Conservation (phyloP, 192 early-diverging fungal genomes). For the Dispira simplex region DNA sequence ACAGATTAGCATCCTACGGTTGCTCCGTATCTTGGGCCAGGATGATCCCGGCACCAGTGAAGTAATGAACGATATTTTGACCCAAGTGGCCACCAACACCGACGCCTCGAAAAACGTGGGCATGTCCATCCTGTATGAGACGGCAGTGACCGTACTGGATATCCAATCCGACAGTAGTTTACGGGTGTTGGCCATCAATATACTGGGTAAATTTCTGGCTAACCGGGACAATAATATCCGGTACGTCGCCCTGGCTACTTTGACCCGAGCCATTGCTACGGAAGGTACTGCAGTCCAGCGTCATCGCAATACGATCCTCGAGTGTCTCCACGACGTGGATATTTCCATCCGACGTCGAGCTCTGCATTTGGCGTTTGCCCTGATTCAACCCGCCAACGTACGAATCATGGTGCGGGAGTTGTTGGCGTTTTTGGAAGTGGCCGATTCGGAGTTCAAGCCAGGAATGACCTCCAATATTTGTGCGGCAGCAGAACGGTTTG, state of each 20-base stretch:
- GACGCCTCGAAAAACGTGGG: constrained; percentile 94
- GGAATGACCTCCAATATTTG: constrained; percentile 85
- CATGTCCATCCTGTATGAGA: constrained; percentile 94
- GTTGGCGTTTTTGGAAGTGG: constrained; percentile 79
- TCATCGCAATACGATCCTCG: constrained; percentile 90
- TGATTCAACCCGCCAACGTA: constrained; percentile 89
- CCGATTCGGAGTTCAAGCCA: constrained; percentile 78
- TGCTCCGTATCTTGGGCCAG: constrained; percentile 71
- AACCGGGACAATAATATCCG: constrained; percentile 97
- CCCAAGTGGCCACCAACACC: constrained; percentile 92
- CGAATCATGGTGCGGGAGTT: constrained; percentile 86
- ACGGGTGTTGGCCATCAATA: constrained; percentile 92
- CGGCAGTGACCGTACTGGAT: constrained; percentile 91
- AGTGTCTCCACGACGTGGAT: constrained; percentile 89
- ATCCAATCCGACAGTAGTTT: constrained; percentile 82
- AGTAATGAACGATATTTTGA: constrained; percentile 91
- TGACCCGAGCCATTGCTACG: constrained; percentile 75
- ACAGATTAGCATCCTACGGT: constrained; percentile 81
- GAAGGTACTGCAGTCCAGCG: constrained; percentile 93
- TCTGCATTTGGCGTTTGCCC: constrained; percentile 87
- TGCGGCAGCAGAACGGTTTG: constrained; percentile 83
- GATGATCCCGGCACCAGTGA: constrained; percentile 77
- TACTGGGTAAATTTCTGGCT: constrained; percentile 88
- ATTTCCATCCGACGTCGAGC: constrained; percentile 94
- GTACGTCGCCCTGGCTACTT: constrained; percentile 96